phyloP scores from a whole-genome alignment of 306 rosid species.

The Trifolium pratense region DNA sequence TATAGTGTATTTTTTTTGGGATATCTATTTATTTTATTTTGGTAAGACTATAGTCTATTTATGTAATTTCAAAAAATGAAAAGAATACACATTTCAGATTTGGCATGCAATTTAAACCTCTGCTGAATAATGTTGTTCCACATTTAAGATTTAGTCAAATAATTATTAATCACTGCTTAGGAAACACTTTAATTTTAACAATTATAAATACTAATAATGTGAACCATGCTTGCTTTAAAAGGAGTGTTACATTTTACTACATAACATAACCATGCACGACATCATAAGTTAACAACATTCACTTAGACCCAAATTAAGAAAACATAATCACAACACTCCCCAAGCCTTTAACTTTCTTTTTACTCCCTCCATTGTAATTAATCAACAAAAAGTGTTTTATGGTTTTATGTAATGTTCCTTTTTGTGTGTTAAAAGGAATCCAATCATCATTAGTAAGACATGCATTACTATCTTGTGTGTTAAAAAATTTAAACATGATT shows the following conservation, averaged over 20 bases:
- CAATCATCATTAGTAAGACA: not conserved
- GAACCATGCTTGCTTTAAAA: not conserved
- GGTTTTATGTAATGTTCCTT: not conserved
- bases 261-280: conserved; percentile 11
- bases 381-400: not conserved
- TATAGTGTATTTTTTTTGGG: too few species aligned
- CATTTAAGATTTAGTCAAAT: too few species aligned
- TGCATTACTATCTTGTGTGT: not conserved
- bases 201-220: not conserved
- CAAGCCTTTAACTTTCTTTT: not conserved
- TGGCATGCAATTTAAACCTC: too few species aligned
- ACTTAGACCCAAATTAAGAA: not conserved
- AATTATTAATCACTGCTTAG: not conserved
- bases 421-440: too few species aligned
- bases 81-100: too few species aligned
- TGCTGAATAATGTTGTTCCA: too few species aligned
- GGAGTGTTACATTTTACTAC: not conserved
- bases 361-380: not conserved
- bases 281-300: not conserved
- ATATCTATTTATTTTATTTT: too few species aligned
- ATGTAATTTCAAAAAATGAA: too few species aligned
- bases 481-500: too few species aligned
- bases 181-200: not conserved
- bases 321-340: not conserved
- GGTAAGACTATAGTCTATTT: too few species aligned